A percentile compares a stretch with the other conserved stretches of the same genome.
Conservation (phyloP, 257 asterid genomes). For the Ajuga chamaepitys region DNA sequence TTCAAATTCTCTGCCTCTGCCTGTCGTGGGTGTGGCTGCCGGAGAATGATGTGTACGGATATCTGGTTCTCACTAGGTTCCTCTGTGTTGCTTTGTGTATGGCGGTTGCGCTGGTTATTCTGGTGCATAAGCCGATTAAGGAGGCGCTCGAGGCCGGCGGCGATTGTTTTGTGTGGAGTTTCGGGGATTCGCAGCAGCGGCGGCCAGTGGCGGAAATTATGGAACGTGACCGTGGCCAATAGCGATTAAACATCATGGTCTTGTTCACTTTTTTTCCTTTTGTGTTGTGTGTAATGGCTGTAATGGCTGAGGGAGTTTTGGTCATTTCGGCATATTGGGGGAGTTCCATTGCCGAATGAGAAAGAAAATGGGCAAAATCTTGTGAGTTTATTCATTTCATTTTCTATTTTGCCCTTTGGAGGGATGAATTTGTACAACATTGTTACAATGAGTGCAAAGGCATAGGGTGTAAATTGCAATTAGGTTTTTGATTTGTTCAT, state of each 20-base stretch:
- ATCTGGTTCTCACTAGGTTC: constrained; percentile 37
- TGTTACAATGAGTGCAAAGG: neutral
- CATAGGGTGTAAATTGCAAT: constrained; percentile 2
- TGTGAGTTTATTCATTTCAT: constrained; percentile 1
- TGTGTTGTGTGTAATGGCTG: neutral
- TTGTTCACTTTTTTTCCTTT: neutral
- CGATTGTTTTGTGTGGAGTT: neutral
- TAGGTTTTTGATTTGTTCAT: neutral
- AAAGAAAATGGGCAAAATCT: constrained; percentile 5
- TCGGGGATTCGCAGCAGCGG: neutral
- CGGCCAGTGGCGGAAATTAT: neutral
- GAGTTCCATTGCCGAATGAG: neutral
- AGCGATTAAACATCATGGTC: neutral
- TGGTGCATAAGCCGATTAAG: constrained; percentile 52
- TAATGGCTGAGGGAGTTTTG: constrained; percentile 4
- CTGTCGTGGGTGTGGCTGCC: constrained; percentile 52
- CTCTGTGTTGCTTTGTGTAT: constrained; percentile 36
- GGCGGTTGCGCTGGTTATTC: constrained; percentile 42
- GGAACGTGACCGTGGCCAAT: neutral
- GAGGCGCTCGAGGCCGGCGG: constrained; percentile 22
- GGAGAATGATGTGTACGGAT: constrained; percentile 24
- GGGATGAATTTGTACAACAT: neutral
- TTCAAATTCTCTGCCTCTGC: constrained; percentile 51
- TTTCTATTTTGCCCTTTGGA: neutral
- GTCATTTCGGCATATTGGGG: constrained; percentile 1